These are phyloP conservation scores for Tillandsia fasciculata DNA, from an alignment of 176 grass and related monocot genomes.

Conservation along the genomic window DNA sequence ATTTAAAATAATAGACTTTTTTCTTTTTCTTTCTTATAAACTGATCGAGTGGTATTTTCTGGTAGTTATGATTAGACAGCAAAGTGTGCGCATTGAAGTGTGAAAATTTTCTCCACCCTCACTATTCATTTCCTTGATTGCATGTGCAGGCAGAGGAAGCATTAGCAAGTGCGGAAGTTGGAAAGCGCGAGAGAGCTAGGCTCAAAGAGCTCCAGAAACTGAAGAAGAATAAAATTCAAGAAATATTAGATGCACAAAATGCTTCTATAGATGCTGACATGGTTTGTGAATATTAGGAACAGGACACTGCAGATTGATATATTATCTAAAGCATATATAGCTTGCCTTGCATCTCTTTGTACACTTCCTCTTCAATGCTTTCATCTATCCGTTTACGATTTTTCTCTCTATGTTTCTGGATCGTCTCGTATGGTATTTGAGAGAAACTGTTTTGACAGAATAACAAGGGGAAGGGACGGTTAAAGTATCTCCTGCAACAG, in stretches of 20 bases:
- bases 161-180: conserved; percentile 28
- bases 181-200: conserved; percentile 44
- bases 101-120: neutral
- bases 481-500: conserved; percentile 64
- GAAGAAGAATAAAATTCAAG: conserved; percentile 56
- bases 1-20: too few species aligned
- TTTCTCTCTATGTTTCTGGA: neutral
- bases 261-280: conserved; percentile 52
- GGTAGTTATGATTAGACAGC: neutral
- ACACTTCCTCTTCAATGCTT: neutral
- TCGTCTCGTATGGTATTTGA: conserved; percentile 3
- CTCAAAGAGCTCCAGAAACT: conserved; percentile 56
- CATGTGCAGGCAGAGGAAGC: conserved; percentile 30
- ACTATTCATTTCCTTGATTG: conserved; percentile 4
- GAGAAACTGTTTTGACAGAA: conserved; percentile 33
- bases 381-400: neutral
- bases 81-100: neutral
- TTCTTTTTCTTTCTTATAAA: too few species aligned
- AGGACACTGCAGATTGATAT: neutral
- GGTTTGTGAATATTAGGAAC: conserved; percentile 23
- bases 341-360: neutral
- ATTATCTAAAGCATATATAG: neutral
- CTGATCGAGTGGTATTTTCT: too few species aligned
- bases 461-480: conserved; percentile 54
- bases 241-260: conserved; percentile 59